These are phyloP conservation scores for Agrocybe praecox DNA, from an alignment of 768 basidiomycete genomes.

Conservation along the genomic window DNA sequence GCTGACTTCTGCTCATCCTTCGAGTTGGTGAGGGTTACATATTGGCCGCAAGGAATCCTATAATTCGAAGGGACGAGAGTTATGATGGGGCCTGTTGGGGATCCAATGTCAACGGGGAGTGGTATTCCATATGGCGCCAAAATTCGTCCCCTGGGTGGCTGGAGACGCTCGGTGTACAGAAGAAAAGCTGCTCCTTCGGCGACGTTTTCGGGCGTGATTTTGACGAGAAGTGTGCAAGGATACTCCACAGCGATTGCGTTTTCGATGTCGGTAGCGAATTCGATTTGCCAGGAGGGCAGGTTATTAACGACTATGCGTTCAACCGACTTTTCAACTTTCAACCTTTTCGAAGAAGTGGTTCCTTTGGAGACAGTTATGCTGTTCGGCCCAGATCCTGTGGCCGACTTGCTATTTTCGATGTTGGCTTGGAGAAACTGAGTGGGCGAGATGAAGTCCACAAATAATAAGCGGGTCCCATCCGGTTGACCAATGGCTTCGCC, in stretches of 20 bases:
- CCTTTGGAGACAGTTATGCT: not conserved
- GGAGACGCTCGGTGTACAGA: not conserved
- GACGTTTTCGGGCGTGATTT: not conserved
- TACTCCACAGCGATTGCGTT: not conserved
- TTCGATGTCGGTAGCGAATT: not conserved
- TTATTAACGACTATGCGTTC: not conserved
- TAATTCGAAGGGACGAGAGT: not conserved
- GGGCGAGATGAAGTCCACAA: not conserved
- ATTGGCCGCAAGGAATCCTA: too few species aligned
- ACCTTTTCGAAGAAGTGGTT: not conserved
- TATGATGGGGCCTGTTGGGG: not conserved
- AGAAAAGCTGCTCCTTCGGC: not conserved
- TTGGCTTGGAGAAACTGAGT: not conserved
- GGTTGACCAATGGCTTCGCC: not conserved
- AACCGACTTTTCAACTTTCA: not conserved
- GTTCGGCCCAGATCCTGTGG: not conserved
- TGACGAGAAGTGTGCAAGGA: not conserved
- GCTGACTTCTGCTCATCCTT: not conserved
- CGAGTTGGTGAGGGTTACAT: not conserved
- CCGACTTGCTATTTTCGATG: not conserved
- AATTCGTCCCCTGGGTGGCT: not conserved
- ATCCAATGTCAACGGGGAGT: not conserved
- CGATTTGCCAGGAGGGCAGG: not conserved
- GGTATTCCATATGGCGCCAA: not conserved
- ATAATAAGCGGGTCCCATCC: not conserved